phyloP scores from a whole-genome alignment of 2,329 filamentous ascomycete species.

The Alternaria angustiovoidea region DNA sequence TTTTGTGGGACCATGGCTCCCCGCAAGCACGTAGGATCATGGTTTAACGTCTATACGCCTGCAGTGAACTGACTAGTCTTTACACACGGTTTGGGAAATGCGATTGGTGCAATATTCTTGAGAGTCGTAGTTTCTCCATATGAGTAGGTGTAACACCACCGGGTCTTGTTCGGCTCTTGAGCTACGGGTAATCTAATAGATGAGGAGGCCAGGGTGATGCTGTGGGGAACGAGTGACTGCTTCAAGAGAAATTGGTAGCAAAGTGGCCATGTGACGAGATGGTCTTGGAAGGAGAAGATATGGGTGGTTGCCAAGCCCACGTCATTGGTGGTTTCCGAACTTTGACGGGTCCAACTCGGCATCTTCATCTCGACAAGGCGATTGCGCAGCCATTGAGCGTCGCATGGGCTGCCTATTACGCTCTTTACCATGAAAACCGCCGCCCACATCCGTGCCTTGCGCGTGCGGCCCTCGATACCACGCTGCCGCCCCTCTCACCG shows the following conservation, averaged over 20 bases:
- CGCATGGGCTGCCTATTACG: slow-evolving; percentile 28
- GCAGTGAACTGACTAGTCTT: background rate
- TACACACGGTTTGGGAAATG: background rate
- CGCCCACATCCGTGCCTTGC: slow-evolving; percentile 38
- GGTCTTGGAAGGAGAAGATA: background rate
- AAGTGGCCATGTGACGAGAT: background rate
- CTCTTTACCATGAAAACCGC: slow-evolving; percentile 36
- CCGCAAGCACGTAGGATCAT: background rate
- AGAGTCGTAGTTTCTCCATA: background rate
- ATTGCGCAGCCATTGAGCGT: slow-evolving; percentile 31
- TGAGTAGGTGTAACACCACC: background rate
- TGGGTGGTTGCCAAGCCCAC: slow-evolving; percentile 13
- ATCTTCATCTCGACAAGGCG: slow-evolving; percentile 11
- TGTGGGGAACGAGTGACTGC: background rate
- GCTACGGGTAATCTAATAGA: slow-evolving; percentile 9
- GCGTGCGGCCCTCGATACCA: slow-evolving; percentile 34
- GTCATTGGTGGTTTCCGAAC: slow-evolving; percentile 11
- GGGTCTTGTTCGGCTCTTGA: slow-evolving; percentile 9
- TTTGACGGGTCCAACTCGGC: slow-evolving; percentile 2
- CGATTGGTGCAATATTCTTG: slow-evolving; percentile 10
- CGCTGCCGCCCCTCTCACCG: slow-evolving; percentile 25
- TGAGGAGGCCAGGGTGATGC: background rate
- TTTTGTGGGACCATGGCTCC: slow-evolving; percentile 12
- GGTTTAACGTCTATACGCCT: background rate
- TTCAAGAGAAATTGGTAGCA: background rate